phyloP scores from a whole-genome alignment of 2,329 filamentous ascomycete species.

The Leptographium wingfieldii region DNA sequence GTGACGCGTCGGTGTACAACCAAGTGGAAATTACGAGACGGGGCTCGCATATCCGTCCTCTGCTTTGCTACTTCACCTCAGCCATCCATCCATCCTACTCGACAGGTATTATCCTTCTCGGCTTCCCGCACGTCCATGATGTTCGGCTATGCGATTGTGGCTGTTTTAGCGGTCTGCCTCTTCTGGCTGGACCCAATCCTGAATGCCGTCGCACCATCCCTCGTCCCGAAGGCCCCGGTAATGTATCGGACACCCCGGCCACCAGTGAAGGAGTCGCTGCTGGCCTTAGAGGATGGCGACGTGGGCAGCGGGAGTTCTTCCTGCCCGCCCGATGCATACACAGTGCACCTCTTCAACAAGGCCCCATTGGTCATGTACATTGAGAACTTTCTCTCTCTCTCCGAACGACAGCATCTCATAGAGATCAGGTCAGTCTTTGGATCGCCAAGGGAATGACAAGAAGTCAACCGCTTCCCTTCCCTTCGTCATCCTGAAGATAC shows the following conservation, averaged over 20 bases:
- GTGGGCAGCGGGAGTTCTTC: slow-evolving; percentile 1
- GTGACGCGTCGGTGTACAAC: neutral
- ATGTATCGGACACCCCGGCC: slow-evolving; percentile 25
- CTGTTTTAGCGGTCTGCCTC: slow-evolving; percentile 27
- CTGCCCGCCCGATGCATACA: slow-evolving; percentile 30
- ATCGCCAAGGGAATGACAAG: neutral
- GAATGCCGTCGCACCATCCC: slow-evolving; percentile 18
- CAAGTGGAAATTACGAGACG: neutral
- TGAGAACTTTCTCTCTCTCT: slow-evolving; percentile 33
- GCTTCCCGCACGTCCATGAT: slow-evolving; percentile 16
- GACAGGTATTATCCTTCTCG: too few species aligned
- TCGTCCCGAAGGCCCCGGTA: neutral
- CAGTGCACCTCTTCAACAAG: slow-evolving; percentile 33
- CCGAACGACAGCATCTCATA: slow-evolving; percentile 33
- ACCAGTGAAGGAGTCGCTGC: slow-evolving; percentile 34
- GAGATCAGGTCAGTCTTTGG: slow-evolving; percentile 32
- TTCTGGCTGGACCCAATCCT: slow-evolving; percentile 32
- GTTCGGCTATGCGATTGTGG: slow-evolving; percentile 30
- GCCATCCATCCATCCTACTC: neutral
- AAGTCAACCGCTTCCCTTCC: neutral
- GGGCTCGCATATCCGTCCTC: neutral
- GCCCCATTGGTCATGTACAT: slow-evolving; percentile 42
- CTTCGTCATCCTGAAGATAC: too few species aligned
- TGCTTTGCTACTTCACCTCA: neutral
- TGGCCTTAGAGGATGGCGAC: slow-evolving; percentile 30